phyloP scores from a whole-genome alignment of 371 early-diverging fungal species.

The Chytridium lagenaria region DNA sequence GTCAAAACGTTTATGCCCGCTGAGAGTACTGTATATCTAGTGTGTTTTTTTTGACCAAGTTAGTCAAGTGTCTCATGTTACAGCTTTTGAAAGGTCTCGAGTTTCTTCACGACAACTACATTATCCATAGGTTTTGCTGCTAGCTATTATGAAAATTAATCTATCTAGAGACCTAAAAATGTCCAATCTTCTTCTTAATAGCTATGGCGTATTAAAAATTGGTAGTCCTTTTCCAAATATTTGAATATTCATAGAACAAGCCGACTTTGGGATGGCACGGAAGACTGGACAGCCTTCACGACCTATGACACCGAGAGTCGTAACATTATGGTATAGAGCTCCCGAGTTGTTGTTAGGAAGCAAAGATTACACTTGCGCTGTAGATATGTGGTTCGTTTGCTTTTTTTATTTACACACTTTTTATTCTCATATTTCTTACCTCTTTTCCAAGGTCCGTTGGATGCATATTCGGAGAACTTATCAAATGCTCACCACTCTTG shows the following conservation, averaged over 20 bases:
- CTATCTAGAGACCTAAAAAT: constrained; percentile 77
- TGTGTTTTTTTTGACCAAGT: constrained; percentile 7
- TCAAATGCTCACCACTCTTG: constrained; percentile 76
- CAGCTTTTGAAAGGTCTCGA: constrained; percentile 75
- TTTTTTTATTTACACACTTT: background rate
- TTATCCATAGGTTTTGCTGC: constrained; percentile 70
- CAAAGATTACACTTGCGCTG: constrained; percentile 76
- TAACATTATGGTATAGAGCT: constrained; percentile 95
- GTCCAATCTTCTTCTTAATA: constrained; percentile 80
- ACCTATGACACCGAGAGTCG: constrained; percentile 91
- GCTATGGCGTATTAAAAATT: constrained; percentile 78
- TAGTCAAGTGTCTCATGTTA: constrained; percentile 79
- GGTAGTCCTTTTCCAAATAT: constrained; percentile 51
- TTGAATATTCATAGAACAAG: constrained; percentile 43
- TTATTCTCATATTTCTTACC: constrained; percentile 71
- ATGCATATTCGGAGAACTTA: constrained; percentile 94
- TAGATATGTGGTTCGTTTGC: constrained; percentile 62
- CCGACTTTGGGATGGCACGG: constrained; percentile 92
- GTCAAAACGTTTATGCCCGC: constrained; percentile 19
- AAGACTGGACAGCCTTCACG: constrained; percentile 66
- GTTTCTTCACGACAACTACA: constrained; percentile 76
- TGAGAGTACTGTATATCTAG: constrained; percentile 30
- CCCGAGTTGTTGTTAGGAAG: constrained; percentile 90
- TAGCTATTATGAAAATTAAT: background rate
- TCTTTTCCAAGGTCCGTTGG: constrained; percentile 62